Percentiles rank a stretch among this genome's conserved stretches.
Conservation (phyloP, 805 yeast genomes). For the Cyberlindnera japonica region DNA sequence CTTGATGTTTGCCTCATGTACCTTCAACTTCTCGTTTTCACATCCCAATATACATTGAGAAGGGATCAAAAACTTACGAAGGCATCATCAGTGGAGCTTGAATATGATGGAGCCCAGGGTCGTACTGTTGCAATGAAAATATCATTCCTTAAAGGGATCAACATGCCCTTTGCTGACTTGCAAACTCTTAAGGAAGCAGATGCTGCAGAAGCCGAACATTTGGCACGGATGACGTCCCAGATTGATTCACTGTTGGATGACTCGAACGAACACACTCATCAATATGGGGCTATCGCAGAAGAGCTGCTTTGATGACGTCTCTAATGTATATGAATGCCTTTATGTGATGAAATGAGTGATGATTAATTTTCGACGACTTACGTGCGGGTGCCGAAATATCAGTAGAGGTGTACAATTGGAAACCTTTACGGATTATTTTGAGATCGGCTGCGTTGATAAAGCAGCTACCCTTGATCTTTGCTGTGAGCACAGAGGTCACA, state of each 20-base stretch:
- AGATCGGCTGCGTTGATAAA: too few relatives aligned
- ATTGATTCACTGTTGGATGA: constrained; percentile 8
- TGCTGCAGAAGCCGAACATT: constrained; percentile 10
- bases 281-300: not conserved
- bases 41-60: constrained; percentile 12
- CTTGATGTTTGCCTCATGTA: constrained; percentile 19
- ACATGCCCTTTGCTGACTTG: constrained; percentile 12
- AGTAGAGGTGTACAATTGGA: too few relatives aligned
- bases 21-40: constrained; percentile 18
- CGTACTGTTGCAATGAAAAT: constrained; percentile 15
- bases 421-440: too few relatives aligned
- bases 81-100: constrained; percentile 8
- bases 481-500: too few relatives aligned
- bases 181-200: constrained; percentile 17
- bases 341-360: too few relatives aligned
- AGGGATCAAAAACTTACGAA: constrained; percentile 1
- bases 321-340: too few relatives aligned
- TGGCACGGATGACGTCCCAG: constrained; percentile 5
- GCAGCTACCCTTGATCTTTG: too few relatives aligned
- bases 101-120: constrained; percentile 27
- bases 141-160: constrained; percentile 13
- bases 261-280: not conserved
- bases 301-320: not conserved
- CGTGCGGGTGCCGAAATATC: too few relatives aligned
- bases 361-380: too few relatives aligned